Percentiles rank a stretch among this genome's conserved stretches.
Evolutionary conservation across 805 yeast genomes (phyloP).

Genomic region (Pichia ethanolica): DNA sequence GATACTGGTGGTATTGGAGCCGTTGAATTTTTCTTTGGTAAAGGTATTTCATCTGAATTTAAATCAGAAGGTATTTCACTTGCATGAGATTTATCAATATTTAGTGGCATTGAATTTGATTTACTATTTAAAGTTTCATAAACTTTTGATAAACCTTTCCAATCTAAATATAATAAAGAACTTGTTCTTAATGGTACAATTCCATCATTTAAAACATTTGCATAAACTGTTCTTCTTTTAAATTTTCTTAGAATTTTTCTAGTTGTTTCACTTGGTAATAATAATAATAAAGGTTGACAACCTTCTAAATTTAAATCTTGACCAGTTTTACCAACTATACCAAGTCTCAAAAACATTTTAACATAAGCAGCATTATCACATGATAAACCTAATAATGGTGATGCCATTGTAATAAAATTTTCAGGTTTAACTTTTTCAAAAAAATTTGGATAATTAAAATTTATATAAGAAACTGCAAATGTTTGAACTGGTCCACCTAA

Average conservation of each 20-base stretch:
- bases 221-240: constrained; percentile 70
- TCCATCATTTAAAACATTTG: constrained; percentile 89
- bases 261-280: constrained; percentile 72
- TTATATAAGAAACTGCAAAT: constrained; percentile 79
- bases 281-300: constrained; percentile 58
- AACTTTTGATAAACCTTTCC: constrained; percentile 61
- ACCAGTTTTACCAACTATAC: constrained; percentile 89
- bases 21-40: not conserved
- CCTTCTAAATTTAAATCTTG: constrained; percentile 70
- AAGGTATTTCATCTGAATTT: constrained; percentile 6
- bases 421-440: constrained; percentile 61
- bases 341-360: constrained; percentile 76
- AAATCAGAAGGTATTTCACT: constrained; percentile 28
- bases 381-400: constrained; percentile 83
- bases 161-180: constrained; percentile 77
- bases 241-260: constrained; percentile 56
- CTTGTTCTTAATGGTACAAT: constrained; percentile 92
- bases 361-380: constrained; percentile 85
- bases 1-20: not conserved
- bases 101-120: not conserved
- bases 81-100: constrained; percentile 11
- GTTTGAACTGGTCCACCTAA: constrained; percentile 90
- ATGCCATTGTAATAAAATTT: constrained; percentile 76
- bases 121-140: constrained; percentile 19
- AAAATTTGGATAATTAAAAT: constrained; percentile 60